phyloP scores from a whole-genome alignment of 1,284 basidiomycete species.

The Cutaneotrichosporon sp. region DNA sequence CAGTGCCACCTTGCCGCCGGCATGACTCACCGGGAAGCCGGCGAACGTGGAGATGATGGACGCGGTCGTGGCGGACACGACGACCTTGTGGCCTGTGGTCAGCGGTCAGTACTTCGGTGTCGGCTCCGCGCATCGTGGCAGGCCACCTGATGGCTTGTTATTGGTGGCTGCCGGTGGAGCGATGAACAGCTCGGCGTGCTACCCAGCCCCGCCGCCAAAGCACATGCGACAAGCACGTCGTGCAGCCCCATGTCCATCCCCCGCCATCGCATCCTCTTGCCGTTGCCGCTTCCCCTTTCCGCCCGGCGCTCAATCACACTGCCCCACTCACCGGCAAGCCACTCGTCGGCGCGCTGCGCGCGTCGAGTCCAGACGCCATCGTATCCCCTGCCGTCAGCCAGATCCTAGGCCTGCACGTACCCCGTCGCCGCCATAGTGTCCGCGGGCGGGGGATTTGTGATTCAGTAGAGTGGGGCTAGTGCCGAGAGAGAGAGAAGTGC shows the following conservation, averaged over 20 bases:
- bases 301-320: background rate
- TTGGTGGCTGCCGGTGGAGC: no score
- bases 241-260: no score
- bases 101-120: background rate
- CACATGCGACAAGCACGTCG: no score
- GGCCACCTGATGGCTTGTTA: conserved; percentile 8
- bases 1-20: no score
- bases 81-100: conserved; percentile 36
- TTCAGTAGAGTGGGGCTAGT: no score
- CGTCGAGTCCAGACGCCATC: conserved; percentile 13
- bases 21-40: conserved; percentile 47
- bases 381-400: conserved; percentile 6
- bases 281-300: no score
- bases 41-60: conserved; percentile 49
- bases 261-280: no score
- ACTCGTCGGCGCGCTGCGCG: conserved; percentile 8
- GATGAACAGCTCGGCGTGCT: no score
- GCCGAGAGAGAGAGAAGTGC: background rate
- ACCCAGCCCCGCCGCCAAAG: no score
- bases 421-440: conserved; percentile 2
- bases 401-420: background rate
- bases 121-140: background rate
- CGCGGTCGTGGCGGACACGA: conserved; percentile 47
- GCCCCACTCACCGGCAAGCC: conserved; percentile 8
- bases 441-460: background rate